These are phyloP conservation scores for Chaetomiaceae sp. DNA, from an alignment of 2,329 filamentous ascomycete genomes.

Conservation along the genomic window DNA sequence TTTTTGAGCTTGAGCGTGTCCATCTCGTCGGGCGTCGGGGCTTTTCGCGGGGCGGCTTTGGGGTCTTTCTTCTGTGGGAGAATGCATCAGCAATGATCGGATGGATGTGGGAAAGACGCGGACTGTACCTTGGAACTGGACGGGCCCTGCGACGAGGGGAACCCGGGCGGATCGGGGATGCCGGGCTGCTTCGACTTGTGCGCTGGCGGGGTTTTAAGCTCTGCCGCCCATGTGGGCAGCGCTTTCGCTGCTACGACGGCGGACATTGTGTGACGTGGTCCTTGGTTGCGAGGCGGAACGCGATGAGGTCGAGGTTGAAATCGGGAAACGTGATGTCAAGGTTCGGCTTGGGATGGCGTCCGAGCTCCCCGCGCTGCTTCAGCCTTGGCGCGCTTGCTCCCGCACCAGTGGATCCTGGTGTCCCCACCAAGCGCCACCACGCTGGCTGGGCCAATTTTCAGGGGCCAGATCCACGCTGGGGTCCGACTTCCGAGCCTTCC, in stretches of 20 bases:
- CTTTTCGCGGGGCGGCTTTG: conserved; percentile 53
- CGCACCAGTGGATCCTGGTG: conserved; percentile 10
- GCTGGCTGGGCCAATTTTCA: conserved; percentile 12
- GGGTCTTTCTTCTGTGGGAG: conserved; percentile 45
- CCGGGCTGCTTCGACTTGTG: conserved; percentile 60
- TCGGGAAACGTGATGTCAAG: conserved; percentile 8
- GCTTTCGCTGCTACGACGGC: conserved; percentile 3
- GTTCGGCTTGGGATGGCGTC: conserved; percentile 15
- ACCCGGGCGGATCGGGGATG: conserved; percentile 85
- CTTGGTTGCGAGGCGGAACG: neutral
- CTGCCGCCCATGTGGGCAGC: conserved; percentile 73
- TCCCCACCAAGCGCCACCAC: conserved; percentile 5
- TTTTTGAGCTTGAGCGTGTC: conserved; percentile 97
- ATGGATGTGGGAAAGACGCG: neutral
- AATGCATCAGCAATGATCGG: conserved; percentile 5
- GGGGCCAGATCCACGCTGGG: conserved; percentile 11
- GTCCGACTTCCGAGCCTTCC: neutral
- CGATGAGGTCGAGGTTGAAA: neutral
- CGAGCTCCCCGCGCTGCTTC: conserved; percentile 14
- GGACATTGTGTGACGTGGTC: conserved; percentile 26
- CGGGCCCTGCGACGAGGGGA: conserved; percentile 51
- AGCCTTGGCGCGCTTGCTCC: conserved; percentile 13
- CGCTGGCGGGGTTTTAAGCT: conserved; percentile 67
- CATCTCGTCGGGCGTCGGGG: conserved; percentile 77
- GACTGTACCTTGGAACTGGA: conserved; percentile 53